Evolutionary conservation across 1,284 basidiomycete species (phyloP).

Genomic region (Cystobasidiaceae sp.): DNA sequence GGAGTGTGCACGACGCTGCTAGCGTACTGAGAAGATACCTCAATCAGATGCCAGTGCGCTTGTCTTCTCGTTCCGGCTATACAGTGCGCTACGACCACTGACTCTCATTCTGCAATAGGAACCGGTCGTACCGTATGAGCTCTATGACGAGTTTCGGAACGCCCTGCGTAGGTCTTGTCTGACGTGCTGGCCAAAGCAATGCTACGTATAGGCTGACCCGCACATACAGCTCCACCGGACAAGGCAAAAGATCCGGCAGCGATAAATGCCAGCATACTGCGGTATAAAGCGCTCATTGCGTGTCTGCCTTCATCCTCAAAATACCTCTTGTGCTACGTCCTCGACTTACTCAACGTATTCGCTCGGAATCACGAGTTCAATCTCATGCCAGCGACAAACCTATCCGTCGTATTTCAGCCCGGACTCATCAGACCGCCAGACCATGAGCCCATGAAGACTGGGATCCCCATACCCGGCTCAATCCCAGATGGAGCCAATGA

Average conservation of each 20-base stretch:
- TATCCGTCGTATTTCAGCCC: conserved; percentile 90
- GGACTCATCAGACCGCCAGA: conserved; percentile 78
- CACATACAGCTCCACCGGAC: conserved; percentile 25
- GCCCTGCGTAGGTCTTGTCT: conserved; percentile 58
- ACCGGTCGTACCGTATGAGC: conserved; percentile 78
- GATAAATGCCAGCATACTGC: conserved; percentile 54
- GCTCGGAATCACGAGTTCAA: conserved; percentile 85
- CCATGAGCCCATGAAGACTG: conserved; percentile 1
- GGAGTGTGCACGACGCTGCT: conserved; percentile 91
- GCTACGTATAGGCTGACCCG: neutral
- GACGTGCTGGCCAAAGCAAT: no score
- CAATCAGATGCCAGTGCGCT: conserved; percentile 86
- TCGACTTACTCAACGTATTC: conserved; percentile 92
- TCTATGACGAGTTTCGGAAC: conserved; percentile 84
- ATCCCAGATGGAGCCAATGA: conserved; percentile 18
- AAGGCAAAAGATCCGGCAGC: conserved; percentile 15
- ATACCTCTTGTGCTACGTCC: conserved; percentile 89
- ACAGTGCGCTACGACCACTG: conserved; percentile 50
- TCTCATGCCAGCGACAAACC: conserved; percentile 89
- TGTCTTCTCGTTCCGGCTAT: conserved; percentile 14
- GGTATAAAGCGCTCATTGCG: conserved; percentile 78
- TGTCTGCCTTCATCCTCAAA: conserved; percentile 82
- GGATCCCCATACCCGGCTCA: neutral
- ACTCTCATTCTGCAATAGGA: conserved; percentile 54
- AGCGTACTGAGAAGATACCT: conserved; percentile 93